phyloP scores from a whole-genome alignment of 192 early-diverging fungal species.

The Gonapodya prolifera region DNA sequence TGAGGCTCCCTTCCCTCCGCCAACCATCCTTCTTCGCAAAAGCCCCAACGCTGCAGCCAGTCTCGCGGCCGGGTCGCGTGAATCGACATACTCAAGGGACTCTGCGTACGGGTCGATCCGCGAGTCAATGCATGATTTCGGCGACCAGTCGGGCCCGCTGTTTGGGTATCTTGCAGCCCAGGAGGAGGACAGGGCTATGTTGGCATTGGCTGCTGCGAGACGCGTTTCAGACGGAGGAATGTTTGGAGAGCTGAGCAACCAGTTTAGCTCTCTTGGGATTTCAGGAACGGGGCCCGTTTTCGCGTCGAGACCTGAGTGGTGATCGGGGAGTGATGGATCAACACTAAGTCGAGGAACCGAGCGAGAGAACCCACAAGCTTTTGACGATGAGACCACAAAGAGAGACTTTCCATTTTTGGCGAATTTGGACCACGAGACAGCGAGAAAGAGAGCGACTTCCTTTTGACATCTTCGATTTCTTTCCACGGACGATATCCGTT shows the following conservation, averaged over 20 bases:
- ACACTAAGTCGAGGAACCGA: background rate
- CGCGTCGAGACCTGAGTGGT: background rate
- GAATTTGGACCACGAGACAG: background rate
- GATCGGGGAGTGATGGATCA: background rate
- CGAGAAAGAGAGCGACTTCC: too few relatives aligned
- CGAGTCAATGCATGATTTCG: background rate
- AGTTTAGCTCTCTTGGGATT: background rate
- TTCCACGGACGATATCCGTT: background rate
- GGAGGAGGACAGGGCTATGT: background rate
- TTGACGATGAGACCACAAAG: too few relatives aligned
- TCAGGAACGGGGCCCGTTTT: background rate
- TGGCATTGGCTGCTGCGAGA: background rate
- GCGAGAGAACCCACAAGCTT: background rate
- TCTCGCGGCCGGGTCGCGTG: background rate
- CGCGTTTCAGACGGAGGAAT: background rate
- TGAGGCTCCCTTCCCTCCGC: constrained; percentile 52
- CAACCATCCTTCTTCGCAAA: constrained; percentile 15
- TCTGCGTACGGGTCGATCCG: background rate
- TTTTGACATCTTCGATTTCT: background rate
- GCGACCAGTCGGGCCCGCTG: background rate
- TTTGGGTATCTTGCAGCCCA: background rate
- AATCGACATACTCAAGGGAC: background rate
- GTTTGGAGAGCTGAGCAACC: background rate
- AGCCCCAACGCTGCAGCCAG: background rate
- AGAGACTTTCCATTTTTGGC: too few relatives aligned